Evolutionary conservation across 1,284 basidiomycete genomes (phyloP), one percentile per base, ranked within the genome.

Genomic region (Apiotrichum montevideense): DNA sequence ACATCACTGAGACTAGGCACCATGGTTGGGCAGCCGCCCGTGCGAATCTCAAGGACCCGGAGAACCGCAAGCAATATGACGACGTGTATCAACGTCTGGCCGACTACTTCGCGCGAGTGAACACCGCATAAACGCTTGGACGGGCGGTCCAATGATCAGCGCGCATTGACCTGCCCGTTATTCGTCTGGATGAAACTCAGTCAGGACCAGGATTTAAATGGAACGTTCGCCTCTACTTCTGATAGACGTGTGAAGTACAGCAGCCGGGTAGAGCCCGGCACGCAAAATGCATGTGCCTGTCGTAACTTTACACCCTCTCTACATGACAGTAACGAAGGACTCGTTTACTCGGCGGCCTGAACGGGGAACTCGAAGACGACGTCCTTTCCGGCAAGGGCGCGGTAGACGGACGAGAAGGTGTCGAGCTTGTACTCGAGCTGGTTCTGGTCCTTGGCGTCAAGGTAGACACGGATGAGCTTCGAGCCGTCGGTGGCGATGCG

Each of bases 361-460:
- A 72, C 68, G 57, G 73, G 73, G 71, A 75, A 75, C 71, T 76
- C 74, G 62, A 77, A 77, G 67, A 70, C 66, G 58, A 77, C 72
- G 55, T 77, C 75, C 69, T 77, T 77, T 62, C 75, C 75, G 59
- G 74, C 73, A 56, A 77, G 69, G 51, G 68, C 62, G 57, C 72
- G 68, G 74, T 77, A 77, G 59, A 77, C 74, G 52, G 75, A 77
- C 49, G 75, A 73, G 69, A 77, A 77, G 65, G 74, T 75, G 73
- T 77, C 75, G 69, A 77, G 75, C 86, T 99, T 99, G 89, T 99
- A 98, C 84, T 98, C 96, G 78, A 98, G 84, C 74, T 91, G 90
- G 77, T 94, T 98, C 63, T 92, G 85, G 78, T 99, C 96, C 80
- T 98, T 98, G 66, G 92, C 84, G 84, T 99, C 96, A 67, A 98